Percentiles rank a stretch among this genome's conserved stretches.
These are phyloP conservation scores for Kwoniella shandongensis DNA, from an alignment of 768 basidiomycete genomes.

Conservation along the genomic window DNA sequence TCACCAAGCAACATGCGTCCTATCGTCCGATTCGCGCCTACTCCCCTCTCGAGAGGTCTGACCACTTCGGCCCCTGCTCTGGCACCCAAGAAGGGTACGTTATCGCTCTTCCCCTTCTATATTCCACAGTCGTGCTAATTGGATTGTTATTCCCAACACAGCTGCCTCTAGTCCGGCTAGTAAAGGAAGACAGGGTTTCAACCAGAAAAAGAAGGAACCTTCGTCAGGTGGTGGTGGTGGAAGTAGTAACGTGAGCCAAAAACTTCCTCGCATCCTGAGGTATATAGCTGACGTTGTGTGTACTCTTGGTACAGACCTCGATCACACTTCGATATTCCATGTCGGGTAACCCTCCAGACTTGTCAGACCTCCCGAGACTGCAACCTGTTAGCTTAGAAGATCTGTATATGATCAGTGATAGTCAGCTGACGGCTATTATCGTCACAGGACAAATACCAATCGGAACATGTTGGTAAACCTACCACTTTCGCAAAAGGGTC, in stretches of 20 bases:
- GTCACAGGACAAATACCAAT: conserved; percentile 8
- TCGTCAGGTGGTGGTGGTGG: conserved; percentile 17
- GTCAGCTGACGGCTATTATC: neutral
- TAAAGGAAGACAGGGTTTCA: conserved; percentile 16
- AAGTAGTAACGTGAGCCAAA: conserved; percentile 12
- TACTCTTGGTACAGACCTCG: neutral
- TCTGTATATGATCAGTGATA: neutral
- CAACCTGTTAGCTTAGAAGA: conserved; percentile 22
- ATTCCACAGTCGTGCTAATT: neutral
- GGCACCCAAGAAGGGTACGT: conserved; percentile 26
- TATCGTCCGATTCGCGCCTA: conserved; percentile 16
- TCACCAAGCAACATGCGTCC: conserved; percentile 23
- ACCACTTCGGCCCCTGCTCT: conserved; percentile 23
- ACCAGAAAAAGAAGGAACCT: conserved; percentile 20
- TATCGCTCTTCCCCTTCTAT: neutral
- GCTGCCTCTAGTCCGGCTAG: conserved; percentile 7
- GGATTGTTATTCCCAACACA: neutral
- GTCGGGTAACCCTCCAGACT: conserved; percentile 21
- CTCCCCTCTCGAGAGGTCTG: conserved; percentile 23
- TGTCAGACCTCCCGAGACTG: conserved; percentile 16
- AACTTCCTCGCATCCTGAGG: neutral
- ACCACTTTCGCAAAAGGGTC: conserved; percentile 28
- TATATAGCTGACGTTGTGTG: neutral
- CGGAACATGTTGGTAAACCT: conserved; percentile 36
- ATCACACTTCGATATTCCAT: conserved; percentile 15